These are phyloP conservation scores for Monilinia aucupariae DNA, from an alignment of 2,329 filamentous ascomycete genomes.

Conservation along the genomic window DNA sequence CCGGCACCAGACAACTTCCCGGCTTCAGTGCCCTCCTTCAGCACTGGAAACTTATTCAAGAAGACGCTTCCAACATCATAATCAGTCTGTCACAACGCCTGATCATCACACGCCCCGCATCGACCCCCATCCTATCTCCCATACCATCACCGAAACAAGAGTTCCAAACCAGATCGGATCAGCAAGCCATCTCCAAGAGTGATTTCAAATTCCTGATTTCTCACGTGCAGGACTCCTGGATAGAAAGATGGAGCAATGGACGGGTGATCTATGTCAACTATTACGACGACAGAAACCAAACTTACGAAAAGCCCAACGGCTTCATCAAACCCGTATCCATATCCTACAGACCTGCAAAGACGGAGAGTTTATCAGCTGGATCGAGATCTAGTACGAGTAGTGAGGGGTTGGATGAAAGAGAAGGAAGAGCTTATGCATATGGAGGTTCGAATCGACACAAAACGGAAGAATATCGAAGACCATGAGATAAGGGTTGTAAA, in stretches of 20 bases:
- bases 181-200: neutral
- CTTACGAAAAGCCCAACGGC: slow-evolving; percentile 1
- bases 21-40: slow-evolving; percentile 7
- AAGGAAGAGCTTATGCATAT: neutral
- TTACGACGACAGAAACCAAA: neutral
- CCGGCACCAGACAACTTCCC: neutral
- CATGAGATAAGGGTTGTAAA: neutral
- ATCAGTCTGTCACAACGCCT: slow-evolving; percentile 7
- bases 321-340: neutral
- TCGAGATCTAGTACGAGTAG: neutral
- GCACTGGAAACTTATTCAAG: slow-evolving; percentile 7
- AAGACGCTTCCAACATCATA: slow-evolving; percentile 3
- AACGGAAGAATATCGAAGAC: neutral
- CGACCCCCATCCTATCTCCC: neutral
- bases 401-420: neutral
- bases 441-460: too few species aligned
- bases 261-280: slow-evolving; percentile 7
- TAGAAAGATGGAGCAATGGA: neutral
- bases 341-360: neutral
- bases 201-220: neutral
- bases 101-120: slow-evolving; percentile 5
- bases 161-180: neutral
- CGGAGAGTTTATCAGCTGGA: neutral
- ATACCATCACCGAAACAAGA: neutral
- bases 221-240: slow-evolving; percentile 13